A percentile compares a stretch with the other conserved stretches of the same genome.
These are phyloP conservation scores for Aspergillus aculeatus DNA, from an alignment of 2,329 filamentous ascomycete species.

Conservation along the genomic window DNA sequence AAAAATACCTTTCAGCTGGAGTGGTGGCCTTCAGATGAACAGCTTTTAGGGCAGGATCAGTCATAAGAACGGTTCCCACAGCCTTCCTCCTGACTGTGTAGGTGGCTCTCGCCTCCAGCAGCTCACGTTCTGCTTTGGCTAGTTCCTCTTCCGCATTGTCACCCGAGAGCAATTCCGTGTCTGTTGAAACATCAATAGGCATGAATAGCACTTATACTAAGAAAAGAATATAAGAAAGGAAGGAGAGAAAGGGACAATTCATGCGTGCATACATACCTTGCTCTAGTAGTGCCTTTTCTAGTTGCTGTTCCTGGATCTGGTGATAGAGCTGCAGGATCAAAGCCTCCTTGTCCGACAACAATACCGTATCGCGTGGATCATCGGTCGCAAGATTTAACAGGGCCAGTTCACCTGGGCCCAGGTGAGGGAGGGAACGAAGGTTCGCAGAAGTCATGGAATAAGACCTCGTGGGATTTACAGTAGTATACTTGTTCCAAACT, in stretches of 20 bases:
- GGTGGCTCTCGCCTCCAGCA: constrained; percentile 68
- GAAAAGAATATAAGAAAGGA: background rate
- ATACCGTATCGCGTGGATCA: constrained; percentile 48
- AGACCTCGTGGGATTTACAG: constrained; percentile 31
- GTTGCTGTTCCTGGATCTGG: constrained; percentile 65
- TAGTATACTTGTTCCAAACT: constrained; percentile 10
- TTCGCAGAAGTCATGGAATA: constrained; percentile 37
- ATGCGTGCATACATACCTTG: constrained; percentile 31
- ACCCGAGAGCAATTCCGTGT: constrained; percentile 41
- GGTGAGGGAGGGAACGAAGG: constrained; percentile 30
- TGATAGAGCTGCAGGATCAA: constrained; percentile 69
- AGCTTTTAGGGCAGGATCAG: constrained; percentile 74
- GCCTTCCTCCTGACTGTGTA: constrained; percentile 70
- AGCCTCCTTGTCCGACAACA: constrained; percentile 65
- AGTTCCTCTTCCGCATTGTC: constrained; percentile 55
- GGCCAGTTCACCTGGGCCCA: constrained; percentile 34
- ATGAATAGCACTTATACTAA: background rate
- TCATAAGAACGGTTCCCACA: constrained; percentile 66
- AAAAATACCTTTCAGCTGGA: constrained; percentile 64
- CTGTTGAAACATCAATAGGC: constrained; percentile 20
- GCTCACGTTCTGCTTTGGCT: constrained; percentile 59
- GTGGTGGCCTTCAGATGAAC: constrained; percentile 67
- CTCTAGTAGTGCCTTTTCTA: constrained; percentile 68
- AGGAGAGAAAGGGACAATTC: background rate
- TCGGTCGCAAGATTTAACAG: constrained; percentile 46